phyloP scores from a whole-genome alignment of 371 early-diverging fungal genomes.

The Mucor lusitanicus region DNA sequence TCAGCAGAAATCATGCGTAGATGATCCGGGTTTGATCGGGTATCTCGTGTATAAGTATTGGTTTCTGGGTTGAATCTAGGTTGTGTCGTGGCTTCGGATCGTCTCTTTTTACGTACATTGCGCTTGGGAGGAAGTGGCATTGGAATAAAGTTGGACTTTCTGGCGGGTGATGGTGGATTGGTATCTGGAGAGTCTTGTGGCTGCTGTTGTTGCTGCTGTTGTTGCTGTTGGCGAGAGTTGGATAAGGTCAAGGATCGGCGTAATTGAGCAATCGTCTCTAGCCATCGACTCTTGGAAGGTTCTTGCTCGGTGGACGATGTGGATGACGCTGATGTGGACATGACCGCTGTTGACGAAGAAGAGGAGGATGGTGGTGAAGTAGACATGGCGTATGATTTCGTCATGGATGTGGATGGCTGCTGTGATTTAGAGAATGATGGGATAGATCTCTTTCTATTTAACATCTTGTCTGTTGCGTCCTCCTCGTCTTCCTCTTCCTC shows the following conservation, averaged over 20 bases:
- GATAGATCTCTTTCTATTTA: slow-evolving; percentile 27
- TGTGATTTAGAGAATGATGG: slow-evolving; percentile 40
- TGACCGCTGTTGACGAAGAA: slow-evolving; percentile 18
- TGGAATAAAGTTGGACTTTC: slow-evolving; percentile 33
- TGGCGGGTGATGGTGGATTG: not conserved
- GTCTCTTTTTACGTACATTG: slow-evolving; percentile 33
- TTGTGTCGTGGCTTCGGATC: slow-evolving; percentile 55
- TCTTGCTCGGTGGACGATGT: slow-evolving; percentile 20
- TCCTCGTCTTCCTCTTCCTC: slow-evolving; percentile 14
- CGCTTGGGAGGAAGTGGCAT: slow-evolving; percentile 49
- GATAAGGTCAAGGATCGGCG: slow-evolving; percentile 11
- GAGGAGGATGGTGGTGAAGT: slow-evolving; percentile 36
- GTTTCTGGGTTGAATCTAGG: slow-evolving; percentile 53
- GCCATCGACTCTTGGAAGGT: slow-evolving; percentile 13
- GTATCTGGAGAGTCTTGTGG: not conserved
- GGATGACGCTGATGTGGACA: slow-evolving; percentile 44
- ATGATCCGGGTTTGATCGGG: slow-evolving; percentile 63
- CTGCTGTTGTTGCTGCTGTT: not conserved
- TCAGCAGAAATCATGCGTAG: slow-evolving; percentile 64
- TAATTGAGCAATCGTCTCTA: slow-evolving; percentile 19
- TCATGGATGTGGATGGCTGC: slow-evolving; percentile 30
- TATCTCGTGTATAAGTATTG: slow-evolving; percentile 57
- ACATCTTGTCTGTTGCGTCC: slow-evolving; percentile 3
- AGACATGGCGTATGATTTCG: slow-evolving; percentile 39
- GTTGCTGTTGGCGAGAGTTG: not conserved